Evolutionary conservation across 352 stramenopile species (phyloP), one percentile per base, ranked within the genome.

Genomic region (Thalassiosira hispida): DNA sequence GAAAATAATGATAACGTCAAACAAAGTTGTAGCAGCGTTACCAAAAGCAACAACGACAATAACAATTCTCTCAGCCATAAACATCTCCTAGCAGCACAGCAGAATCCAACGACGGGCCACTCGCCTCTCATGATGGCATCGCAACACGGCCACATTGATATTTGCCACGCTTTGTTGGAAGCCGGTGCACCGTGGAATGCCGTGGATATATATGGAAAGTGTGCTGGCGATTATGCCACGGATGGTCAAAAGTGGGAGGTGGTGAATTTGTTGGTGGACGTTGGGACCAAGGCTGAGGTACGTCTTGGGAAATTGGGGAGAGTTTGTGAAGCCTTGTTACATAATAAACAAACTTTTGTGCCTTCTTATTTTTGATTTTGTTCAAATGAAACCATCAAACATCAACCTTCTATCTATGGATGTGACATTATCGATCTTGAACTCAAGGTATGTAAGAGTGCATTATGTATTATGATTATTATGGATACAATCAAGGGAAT

Each of bases 101-200:
- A 93, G 76, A 79, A 90, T 61, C 38, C 73, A 18, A 56, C 55
- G 60, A 90, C 85, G 20, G 87, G 87, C 22, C 16, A 75, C n/a
- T 89, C 77, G 9, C 87, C 87, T 27, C 75, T 93, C 11, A 93
- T 93, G 85, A 64, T 71, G 9, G 87, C 87, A 11, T 63, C 76
- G 11, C 22, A 49, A 38, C 11, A 59, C 16, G 87, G 87, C 8
- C 78, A 93, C 68, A 7, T 82, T 16, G 44, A 69, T 18, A 62
- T 93, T 18, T 83, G 72, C 56, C 35, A 77, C 38, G 52, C 55
- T 11, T 38, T 91, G 2, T 67, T 96, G 5, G 85, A 94, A 40
- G 25, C 25, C 8, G 91, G 91, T 23, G 91, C 92, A 51, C 92
- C 92, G 14, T 96, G 92, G 92, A 96, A 95, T 83, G 92, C 92